Conservation (phyloP, 805 yeast species). For the Clavispora santaluciae region DNA sequence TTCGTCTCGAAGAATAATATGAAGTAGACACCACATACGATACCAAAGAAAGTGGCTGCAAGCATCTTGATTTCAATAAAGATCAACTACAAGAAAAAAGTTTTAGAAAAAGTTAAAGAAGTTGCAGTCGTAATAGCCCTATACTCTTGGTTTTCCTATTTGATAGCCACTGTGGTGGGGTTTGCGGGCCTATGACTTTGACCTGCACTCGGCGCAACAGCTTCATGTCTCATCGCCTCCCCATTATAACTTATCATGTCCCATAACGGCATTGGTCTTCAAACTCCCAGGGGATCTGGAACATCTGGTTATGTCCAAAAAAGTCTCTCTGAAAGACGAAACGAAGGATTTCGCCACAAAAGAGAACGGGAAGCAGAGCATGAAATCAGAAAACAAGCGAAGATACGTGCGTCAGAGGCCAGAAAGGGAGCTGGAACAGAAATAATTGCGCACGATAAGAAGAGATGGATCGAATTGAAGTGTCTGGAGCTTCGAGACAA, state of each 20-base stretch:
- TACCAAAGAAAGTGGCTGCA: too few species aligned
- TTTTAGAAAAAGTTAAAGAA: too few species aligned
- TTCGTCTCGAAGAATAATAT: too few species aligned
- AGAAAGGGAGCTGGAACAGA: conserved; percentile 16
- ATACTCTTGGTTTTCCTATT: too few species aligned
- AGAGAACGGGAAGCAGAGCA: conserved; percentile 15
- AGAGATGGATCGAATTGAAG: conserved; percentile 38
- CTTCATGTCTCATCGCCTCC: too few species aligned
- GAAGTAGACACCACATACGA: too few species aligned
- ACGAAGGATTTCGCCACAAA: conserved; percentile 27
- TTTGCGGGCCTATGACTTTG: too few species aligned
- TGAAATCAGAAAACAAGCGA: conserved; percentile 13
- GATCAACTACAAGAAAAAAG: too few species aligned
- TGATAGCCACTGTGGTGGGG: too few species aligned
- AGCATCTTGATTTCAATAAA: too few species aligned
- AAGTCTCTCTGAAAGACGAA: conserved; percentile 26
- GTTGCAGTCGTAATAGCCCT: too few species aligned
- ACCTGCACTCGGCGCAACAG: conserved; percentile 3
- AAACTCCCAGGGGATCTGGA: conserved; percentile 55
- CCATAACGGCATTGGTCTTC: conserved; percentile 54
- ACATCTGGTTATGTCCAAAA: conserved; percentile 59
- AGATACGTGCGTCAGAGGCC: conserved; percentile 7
- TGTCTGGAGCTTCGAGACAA: conserved; percentile 49
- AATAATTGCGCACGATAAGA: conserved; percentile 30
- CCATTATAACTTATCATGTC: conserved; percentile 35